A percentile compares a stretch with the other conserved stretches of the same genome.
These are phyloP conservation scores for Juglanconis sp. DNA, from an alignment of 2,329 filamentous ascomycete genomes.

Conservation along the genomic window DNA sequence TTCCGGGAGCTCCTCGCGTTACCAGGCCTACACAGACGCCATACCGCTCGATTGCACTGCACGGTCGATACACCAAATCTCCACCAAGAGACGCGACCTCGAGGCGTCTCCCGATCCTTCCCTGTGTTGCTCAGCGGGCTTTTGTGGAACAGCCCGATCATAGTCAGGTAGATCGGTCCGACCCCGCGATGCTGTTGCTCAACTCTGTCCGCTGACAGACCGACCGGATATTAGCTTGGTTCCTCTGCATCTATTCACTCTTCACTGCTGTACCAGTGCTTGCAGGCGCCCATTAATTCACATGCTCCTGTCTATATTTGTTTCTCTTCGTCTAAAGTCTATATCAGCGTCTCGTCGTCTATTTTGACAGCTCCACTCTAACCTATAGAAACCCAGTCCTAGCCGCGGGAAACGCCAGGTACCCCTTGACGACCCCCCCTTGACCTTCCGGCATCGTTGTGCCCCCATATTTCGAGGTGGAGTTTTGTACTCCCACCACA, in stretches of 20 bases:
- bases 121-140: constrained; percentile 8
- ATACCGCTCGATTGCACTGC: constrained; percentile 1
- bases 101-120: neutral
- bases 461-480: constrained; percentile 31
- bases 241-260: neutral
- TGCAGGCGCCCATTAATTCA: constrained; percentile 15
- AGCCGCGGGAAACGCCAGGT: constrained; percentile 17
- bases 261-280: constrained; percentile 5
- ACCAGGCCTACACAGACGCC: neutral
- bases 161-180: constrained; percentile 14
- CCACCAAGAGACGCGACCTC: neutral
- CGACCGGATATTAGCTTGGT: constrained; percentile 7
- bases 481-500: constrained; percentile 24
- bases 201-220: neutral
- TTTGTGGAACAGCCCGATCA: constrained; percentile 9
- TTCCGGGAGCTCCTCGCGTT: constrained; percentile 6
- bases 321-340: constrained; percentile 15
- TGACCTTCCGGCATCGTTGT: constrained; percentile 32
- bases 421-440: constrained; percentile 23
- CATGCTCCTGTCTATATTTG: constrained; percentile 10
- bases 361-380: constrained; percentile 18
- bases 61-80: neutral
- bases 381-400: constrained; percentile 20
- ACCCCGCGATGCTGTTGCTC: constrained; percentile 7
- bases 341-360: constrained; percentile 16